Evolutionary conservation across 352 stramenopile species (phyloP).

Genomic region (Blastocystis sp.): DNA sequence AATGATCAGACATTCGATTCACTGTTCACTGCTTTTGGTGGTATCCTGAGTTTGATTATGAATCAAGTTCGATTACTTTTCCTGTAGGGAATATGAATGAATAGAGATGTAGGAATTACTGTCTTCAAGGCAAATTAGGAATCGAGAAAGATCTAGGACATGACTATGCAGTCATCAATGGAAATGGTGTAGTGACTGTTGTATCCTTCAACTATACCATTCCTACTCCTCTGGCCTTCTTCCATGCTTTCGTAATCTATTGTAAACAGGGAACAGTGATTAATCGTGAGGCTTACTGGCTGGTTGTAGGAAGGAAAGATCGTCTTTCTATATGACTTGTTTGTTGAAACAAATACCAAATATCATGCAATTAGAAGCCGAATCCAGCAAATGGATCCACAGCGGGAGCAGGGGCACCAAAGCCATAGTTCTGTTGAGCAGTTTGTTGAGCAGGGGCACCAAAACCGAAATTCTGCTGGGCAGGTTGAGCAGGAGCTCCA

Average conservation of each 20-base stretch:
- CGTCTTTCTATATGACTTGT: neutral
- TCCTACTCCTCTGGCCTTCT: constrained; percentile 29
- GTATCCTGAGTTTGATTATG: constrained; percentile 28
- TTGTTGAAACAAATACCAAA: neutral
- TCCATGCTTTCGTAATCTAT: constrained; percentile 50
- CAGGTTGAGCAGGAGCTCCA: neutral
- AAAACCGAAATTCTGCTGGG: constrained; percentile 48
- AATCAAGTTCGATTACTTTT: constrained; percentile 22
- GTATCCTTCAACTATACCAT: constrained; percentile 45
- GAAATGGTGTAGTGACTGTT: constrained; percentile 28
- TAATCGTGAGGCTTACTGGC: constrained; percentile 27
- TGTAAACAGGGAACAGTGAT: constrained; percentile 49
- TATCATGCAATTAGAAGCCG: constrained; percentile 63
- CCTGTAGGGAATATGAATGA: neutral
- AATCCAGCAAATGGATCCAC: constrained; percentile 64
- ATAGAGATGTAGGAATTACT: neutral
- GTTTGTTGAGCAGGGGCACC: constrained; percentile 30
- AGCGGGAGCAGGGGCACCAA: neutral
- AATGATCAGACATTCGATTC: neutral
- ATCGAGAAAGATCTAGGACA: constrained; percentile 44
- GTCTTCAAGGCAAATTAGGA: neutral
- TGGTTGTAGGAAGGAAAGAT: constrained; percentile 17
- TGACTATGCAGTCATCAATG: constrained; percentile 42
- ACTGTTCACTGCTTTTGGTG: constrained; percentile 7
- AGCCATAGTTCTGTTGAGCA: constrained; percentile 57